Evolutionary conservation across 495 filamentous ascomycete genomes (phyloP), one percentile per base, ranked within the genome.

Genomic region (Cetradonia linearis): DNA sequence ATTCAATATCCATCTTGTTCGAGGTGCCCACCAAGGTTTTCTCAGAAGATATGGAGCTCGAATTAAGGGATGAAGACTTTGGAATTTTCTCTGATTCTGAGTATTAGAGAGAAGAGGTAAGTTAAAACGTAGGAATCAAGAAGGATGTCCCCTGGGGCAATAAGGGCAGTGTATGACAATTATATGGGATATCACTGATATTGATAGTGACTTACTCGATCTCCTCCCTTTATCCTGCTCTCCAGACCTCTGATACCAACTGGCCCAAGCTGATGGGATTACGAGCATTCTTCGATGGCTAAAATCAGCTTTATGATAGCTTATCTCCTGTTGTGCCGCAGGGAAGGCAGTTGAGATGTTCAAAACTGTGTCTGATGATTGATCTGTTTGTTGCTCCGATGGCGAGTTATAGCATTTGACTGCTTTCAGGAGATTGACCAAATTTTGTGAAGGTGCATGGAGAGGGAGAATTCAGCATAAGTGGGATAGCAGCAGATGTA

Each of bases 1-100:
- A 61, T 37, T 61, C 59, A 1, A 61, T 20, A 20, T 61, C 59
- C 37, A 54, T 48, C 33, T 18, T 33, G 49, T 25, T 61, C 7
- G 36, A 27, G 16, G 44, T 25, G 7, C 40, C 47, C 47, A 52
- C 52, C 3, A 28, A 28, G 3, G 23, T 42, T 5, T 37, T 42
- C 2, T 47, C 28, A 8, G 33, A 38, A 37, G 5, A 49, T 3
- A 28, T 31, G 34, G 57, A 50, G 18, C 49, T 52, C 16, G 57
- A 28, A 16, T 50, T 38, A 46, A 11, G n/a, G 23, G 34, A 27
- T 3, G 57, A 50, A n/a, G 42, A 49, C n/a, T 27, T 30, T 36
- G 30, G 9, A 2, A 36, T n/a, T 9, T 34, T 42, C 34, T 48
- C 57, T 59, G 33, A 1, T 13, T 52, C 18, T 53, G 27, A 5